Base-by-base conservation (phyloP, 2,329 filamentous ascomycete species). In the Botrytis elliptica region DNA sequence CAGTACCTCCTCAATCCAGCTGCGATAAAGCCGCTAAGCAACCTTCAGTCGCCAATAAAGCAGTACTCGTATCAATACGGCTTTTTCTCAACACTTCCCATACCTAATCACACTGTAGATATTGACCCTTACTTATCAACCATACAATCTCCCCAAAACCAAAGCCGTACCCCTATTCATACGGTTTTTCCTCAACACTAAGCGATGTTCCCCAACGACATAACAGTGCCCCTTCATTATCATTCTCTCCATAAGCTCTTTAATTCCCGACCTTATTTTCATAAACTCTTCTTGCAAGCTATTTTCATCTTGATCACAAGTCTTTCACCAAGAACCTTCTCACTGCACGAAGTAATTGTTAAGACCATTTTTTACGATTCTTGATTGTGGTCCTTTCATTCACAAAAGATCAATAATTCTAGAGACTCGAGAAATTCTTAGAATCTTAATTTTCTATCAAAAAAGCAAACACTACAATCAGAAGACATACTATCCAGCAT, bases 41-140 rank as follows among this genome's bases (percentile, higher is more conserved):
- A 5, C 12, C 1, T n/a, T 25, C 10, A 0, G 0, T 14, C 10
- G 0, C 0, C 10, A 52, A 52, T 7, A 3, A n/a, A 52, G 49
- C 25, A 52, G 12, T n/a, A n/a, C 22, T 2, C 10, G 9, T n/a
- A n/a, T 52, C 4, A 6, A n/a, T 14, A n/a, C 4, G 1, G 5
- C 49, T 12, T 52, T n/a, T 5, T 1, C 22, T 12, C 0, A 6
- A 0, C 46, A 49, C 16, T 5, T 14, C 2, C 12, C 14, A 29
- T 29, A 16, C 12, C 4, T 2, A n/a, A 18, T 18, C 5, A 55
- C 8, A 29, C 14, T 14, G 2, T 18, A 55, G 1, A 25, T n/a
- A 3, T 14, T 0, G 0, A 52, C 1, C 4, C 0, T 25, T n/a
- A n/a, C 25, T 1, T 2, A 52, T 14, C 22, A 52, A 1, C 10